These are phyloP conservation scores for Kodamaea laetipori DNA, from an alignment of 805 yeast genomes.

Conservation along the genomic window DNA sequence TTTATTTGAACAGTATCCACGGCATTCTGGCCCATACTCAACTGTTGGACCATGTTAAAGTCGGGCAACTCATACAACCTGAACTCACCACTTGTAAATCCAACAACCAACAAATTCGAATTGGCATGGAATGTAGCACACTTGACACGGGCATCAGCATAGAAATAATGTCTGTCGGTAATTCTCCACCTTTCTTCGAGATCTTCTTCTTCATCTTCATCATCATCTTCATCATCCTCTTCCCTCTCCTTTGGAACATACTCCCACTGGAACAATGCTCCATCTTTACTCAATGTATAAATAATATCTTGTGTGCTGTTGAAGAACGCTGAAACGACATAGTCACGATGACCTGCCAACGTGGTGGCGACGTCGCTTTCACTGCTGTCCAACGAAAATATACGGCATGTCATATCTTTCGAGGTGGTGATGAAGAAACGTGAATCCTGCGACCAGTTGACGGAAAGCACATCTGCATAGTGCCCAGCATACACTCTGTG, in stretches of 20 bases:
- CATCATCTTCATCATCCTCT: slow-evolving; percentile 46
- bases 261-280: slow-evolving; percentile 92
- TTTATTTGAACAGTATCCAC: slow-evolving; percentile 82
- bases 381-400: slow-evolving; percentile 74
- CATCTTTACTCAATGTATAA: slow-evolving; percentile 91
- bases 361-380: slow-evolving; percentile 75
- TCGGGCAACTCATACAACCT: slow-evolving; percentile 85
- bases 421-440: slow-evolving; percentile 84
- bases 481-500: slow-evolving; percentile 92
- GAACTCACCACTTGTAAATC: slow-evolving; percentile 88
- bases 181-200: slow-evolving; percentile 75
- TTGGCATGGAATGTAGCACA: slow-evolving; percentile 83
- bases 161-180: slow-evolving; percentile 71
- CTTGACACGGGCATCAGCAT: slow-evolving; percentile 67
- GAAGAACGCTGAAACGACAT: slow-evolving; percentile 85
- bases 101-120: slow-evolving; percentile 77
- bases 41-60: slow-evolving; percentile 77
- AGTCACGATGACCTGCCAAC: slow-evolving; percentile 89
- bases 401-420: slow-evolving; percentile 84
- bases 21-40: slow-evolving; percentile 89
- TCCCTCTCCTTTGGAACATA: slow-evolving; percentile 61
- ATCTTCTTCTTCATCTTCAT: slow-evolving; percentile 34
- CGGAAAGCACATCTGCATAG: slow-evolving; percentile 72
- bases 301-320: slow-evolving; percentile 85
- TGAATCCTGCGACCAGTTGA: slow-evolving; percentile 90